A percentile compares a stretch with the other conserved stretches of the same genome.
Conservation (phyloP, 192 early-diverging fungal species). For the Backusella tuberculispora region DNA sequence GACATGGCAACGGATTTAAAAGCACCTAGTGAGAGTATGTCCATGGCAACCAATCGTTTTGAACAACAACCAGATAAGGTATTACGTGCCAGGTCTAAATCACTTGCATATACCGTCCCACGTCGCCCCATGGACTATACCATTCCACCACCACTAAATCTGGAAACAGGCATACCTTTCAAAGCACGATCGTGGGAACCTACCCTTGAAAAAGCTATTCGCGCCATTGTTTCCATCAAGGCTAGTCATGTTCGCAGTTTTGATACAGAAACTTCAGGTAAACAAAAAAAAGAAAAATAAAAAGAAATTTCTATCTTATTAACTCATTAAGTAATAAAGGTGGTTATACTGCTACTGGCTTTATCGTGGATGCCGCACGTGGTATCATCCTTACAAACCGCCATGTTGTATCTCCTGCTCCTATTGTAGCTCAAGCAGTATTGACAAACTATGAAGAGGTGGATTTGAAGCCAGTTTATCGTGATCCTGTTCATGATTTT, state of each 20-base stretch:
- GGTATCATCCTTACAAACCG: constrained; percentile 81
- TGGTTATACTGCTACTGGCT: constrained; percentile 71
- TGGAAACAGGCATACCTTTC: constrained; percentile 27
- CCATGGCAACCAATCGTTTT: constrained; percentile 1
- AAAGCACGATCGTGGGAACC: constrained; percentile 62
- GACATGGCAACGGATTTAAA: not conserved
- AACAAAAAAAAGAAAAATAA: constrained; percentile 3
- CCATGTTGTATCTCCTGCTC: constrained; percentile 77
- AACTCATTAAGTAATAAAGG: constrained; percentile 32
- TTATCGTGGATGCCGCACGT: constrained; percentile 74
- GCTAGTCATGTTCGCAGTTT: constrained; percentile 80
- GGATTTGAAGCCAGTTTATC: constrained; percentile 70
- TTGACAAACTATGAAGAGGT: constrained; percentile 80
- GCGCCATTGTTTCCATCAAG: constrained; percentile 77
- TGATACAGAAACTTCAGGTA: constrained; percentile 79
- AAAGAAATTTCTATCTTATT: not conserved
- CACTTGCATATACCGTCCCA: constrained; percentile 34
- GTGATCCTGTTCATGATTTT: constrained; percentile 87
- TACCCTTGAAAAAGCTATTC: constrained; percentile 71
- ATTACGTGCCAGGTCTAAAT: constrained; percentile 41
- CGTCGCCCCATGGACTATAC: constrained; percentile 18
- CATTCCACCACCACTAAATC: not conserved
- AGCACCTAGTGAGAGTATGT: constrained; percentile 25
- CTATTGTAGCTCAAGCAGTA: constrained; percentile 72
- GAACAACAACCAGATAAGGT: constrained; percentile 2